Evolutionary conservation across 2,329 filamentous ascomycete species (phyloP).

Genomic region (Pochonia chlamydosporia): DNA sequence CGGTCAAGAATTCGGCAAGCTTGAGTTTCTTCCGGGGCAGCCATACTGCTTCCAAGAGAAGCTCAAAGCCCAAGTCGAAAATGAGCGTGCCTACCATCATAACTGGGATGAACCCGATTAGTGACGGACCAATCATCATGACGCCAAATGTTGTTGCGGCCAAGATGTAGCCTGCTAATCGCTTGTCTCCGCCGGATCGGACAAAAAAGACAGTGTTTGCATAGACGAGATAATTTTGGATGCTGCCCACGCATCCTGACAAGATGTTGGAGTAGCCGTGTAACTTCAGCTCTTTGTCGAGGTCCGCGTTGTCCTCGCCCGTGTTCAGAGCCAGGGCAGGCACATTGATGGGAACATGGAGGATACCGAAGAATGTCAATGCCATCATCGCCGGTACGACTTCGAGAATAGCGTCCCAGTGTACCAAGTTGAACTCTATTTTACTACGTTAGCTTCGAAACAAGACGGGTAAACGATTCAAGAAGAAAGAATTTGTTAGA

Average conservation of each 20-base stretch:
- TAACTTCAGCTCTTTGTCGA: slow-evolving; percentile 85
- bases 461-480: slow-evolving; percentile 13
- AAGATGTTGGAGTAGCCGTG: slow-evolving; percentile 91
- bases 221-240: slow-evolving; percentile 96
- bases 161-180: slow-evolving; percentile 79
- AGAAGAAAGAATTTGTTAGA: background rate
- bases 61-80: slow-evolving; percentile 88
- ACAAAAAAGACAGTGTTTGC: slow-evolving; percentile 98
- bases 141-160: slow-evolving; percentile 74
- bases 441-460: too few species aligned
- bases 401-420: slow-evolving; percentile 77
- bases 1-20: slow-evolving; percentile 80
- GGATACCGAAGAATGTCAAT: slow-evolving; percentile 91
- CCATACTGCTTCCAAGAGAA: slow-evolving; percentile 83
- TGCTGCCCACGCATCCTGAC: slow-evolving; percentile 81
- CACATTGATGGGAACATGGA: slow-evolving; percentile 97
- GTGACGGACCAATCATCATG: slow-evolving; percentile 76
- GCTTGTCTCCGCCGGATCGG: slow-evolving; percentile 79
- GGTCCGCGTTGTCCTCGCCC: slow-evolving; percentile 85
- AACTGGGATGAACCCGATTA: slow-evolving; percentile 91
- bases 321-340: slow-evolving; percentile 86
- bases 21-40: slow-evolving; percentile 85
- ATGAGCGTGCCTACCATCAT: slow-evolving; percentile 96
- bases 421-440: slow-evolving; percentile 72
- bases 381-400: slow-evolving; percentile 94